Evolutionary conservation across 2,329 filamentous ascomycete species (phyloP).

Genomic region (Aspergillus pseudoglaucus): DNA sequence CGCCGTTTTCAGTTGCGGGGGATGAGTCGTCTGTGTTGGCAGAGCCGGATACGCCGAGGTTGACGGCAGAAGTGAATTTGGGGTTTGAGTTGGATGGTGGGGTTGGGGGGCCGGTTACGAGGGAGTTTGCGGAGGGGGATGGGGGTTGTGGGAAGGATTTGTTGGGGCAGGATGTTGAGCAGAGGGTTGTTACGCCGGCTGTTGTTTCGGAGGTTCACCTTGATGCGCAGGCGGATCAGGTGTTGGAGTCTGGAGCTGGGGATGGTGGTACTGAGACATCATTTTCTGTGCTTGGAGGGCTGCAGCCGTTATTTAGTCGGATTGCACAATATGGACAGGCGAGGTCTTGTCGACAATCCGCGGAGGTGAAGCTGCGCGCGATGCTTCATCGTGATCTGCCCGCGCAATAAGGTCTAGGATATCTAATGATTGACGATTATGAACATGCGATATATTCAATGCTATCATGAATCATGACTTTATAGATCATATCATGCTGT

Average conservation of each 20-base stretch:
- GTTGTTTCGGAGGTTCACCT: constrained; percentile 35
- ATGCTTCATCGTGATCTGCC: constrained; percentile 24
- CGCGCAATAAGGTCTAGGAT: not conserved
- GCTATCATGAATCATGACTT: not conserved
- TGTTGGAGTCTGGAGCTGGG: not conserved
- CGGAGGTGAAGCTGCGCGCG: constrained; percentile 31
- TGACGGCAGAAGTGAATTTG: not conserved
- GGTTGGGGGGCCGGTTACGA: constrained; percentile 11
- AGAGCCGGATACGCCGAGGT: constrained; percentile 9
- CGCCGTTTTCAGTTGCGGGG: constrained; percentile 2
- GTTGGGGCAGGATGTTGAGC: constrained; percentile 16
- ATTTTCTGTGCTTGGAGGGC: constrained; percentile 14
- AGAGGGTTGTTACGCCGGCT: constrained; percentile 28
- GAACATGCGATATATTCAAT: not conserved
- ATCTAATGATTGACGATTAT: too few species aligned
- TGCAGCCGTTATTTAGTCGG: constrained; percentile 32
- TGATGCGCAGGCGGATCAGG: constrained; percentile 27
- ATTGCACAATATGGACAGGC: constrained; percentile 20
- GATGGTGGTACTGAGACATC: constrained; percentile 3
- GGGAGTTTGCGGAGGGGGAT: constrained; percentile 23
- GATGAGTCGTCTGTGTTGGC: constrained; percentile 10
- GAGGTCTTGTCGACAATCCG: constrained; percentile 22
- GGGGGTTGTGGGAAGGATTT: constrained; percentile 24
- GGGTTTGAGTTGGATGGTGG: constrained; percentile 1
- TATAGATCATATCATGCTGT: constrained; percentile 1